phyloP scores from a whole-genome alignment of 768 basidiomycete genomes.

The Phanerochaete carnosa region DNA sequence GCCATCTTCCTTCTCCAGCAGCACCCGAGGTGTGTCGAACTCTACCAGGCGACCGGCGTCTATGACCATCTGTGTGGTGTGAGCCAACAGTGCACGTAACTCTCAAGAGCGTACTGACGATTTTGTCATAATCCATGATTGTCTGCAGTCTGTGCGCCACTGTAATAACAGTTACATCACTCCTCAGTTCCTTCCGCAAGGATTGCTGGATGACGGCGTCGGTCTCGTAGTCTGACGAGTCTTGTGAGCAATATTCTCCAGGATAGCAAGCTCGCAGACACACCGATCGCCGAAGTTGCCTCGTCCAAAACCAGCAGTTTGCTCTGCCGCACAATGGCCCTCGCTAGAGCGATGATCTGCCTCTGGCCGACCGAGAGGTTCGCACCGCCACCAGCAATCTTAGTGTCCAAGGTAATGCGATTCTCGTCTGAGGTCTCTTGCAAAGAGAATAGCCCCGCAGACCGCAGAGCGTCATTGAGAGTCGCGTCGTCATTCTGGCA shows the following conservation, averaged over 20 bases:
- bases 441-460: slow-evolving; percentile 34
- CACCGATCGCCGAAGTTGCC: slow-evolving; percentile 46
- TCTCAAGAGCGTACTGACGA: slow-evolving; percentile 30
- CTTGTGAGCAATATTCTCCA: background rate
- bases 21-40: slow-evolving; percentile 44
- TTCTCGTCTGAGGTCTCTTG: slow-evolving; percentile 32
- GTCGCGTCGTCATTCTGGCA: slow-evolving; percentile 42
- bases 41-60: slow-evolving; percentile 43
- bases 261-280: background rate
- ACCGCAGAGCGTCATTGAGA: slow-evolving; percentile 36
- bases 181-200: slow-evolving; percentile 42
- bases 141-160: slow-evolving; percentile 58
- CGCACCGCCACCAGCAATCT: slow-evolving; percentile 38
- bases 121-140: slow-evolving; percentile 61
- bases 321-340: slow-evolving; percentile 53
- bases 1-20: slow-evolving; percentile 36
- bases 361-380: slow-evolving; percentile 56
- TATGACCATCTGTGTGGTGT: slow-evolving; percentile 34
- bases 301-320: slow-evolving; percentile 60
- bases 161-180: slow-evolving; percentile 50
- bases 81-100: background rate
- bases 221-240: slow-evolving; percentile 46
- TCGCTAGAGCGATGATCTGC: slow-evolving; percentile 58
- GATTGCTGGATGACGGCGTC: slow-evolving; percentile 56
- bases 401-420: slow-evolving; percentile 41